These are phyloP conservation scores for Mycena latifolia DNA, from an alignment of 768 basidiomycete genomes.

Conservation along the genomic window DNA sequence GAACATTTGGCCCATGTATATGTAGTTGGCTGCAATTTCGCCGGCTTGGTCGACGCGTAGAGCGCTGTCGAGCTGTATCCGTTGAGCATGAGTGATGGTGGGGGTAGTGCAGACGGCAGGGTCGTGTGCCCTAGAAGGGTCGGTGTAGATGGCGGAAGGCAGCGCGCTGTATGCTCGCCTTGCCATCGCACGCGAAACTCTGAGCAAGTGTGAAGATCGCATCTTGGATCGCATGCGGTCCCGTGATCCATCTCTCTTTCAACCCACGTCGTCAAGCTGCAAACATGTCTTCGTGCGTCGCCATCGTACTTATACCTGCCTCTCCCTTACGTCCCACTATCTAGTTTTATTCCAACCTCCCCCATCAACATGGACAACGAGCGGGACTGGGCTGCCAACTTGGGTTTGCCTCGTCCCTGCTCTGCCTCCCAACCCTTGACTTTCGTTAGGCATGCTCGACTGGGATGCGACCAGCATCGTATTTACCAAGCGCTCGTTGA, in stretches of 20 bases:
- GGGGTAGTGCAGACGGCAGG: conserved; percentile 70
- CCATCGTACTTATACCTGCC: neutral
- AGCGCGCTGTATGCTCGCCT: conserved; percentile 25
- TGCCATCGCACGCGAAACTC: neutral
- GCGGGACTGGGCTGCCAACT: conserved; percentile 76
- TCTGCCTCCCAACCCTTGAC: conserved; percentile 8
- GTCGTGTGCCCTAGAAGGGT: conserved; percentile 48
- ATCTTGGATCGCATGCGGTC: conserved; percentile 18
- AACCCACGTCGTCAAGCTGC: conserved; percentile 31
- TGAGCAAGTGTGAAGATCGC: neutral
- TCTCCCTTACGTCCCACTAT: too few species aligned
- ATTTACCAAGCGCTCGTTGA: conserved; percentile 81
- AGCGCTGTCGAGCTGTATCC: conserved; percentile 68
- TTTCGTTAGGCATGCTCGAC: conserved; percentile 75
- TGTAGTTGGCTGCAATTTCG: conserved; percentile 96
- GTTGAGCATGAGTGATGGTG: conserved; percentile 62
- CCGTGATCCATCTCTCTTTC: conserved; percentile 6
- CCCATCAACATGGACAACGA: conserved; percentile 75
- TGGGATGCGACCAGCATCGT: conserved; percentile 84
- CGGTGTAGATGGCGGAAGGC: conserved; percentile 62
- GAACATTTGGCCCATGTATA: conserved; percentile 89
- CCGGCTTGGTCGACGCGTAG: conserved; percentile 96
- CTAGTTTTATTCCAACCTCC: conserved; percentile 64
- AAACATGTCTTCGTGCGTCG: too few species aligned
- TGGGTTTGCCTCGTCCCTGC: conserved; percentile 61